phyloP scores from a whole-genome alignment of 345 rosid species.

The Arabidopsis suecica region DNA sequence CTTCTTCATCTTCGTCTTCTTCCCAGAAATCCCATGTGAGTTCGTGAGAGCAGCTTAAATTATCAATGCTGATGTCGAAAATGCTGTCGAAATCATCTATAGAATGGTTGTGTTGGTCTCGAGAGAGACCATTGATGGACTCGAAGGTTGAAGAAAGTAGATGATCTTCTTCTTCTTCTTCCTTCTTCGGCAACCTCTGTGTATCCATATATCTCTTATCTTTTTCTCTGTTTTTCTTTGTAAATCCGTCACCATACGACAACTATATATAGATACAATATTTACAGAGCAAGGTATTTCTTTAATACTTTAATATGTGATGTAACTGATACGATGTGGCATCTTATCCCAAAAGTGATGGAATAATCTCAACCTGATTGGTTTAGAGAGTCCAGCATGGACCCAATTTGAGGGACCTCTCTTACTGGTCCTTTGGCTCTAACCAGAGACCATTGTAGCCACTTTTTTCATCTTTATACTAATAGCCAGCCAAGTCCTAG shows the following conservation, averaged over 20 bases:
- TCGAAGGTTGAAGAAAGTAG: conserved; percentile 27
- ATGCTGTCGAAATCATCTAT: conserved; percentile 28
- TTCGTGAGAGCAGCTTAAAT: conserved; percentile 50
- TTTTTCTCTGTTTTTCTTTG: conserved; percentile 36
- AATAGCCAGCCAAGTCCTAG: conserved; percentile 31
- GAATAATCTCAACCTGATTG: conserved; percentile 38
- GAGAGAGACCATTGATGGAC: conserved; percentile 13
- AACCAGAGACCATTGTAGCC: conserved; percentile 20
- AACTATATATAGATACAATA: conserved; percentile 20
- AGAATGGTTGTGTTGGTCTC: neutral
- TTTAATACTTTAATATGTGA: conserved; percentile 1
- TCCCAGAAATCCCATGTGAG: conserved; percentile 40
- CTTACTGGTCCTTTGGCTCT: conserved; percentile 39
- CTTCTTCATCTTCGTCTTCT: conserved; percentile 37
- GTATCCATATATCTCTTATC: conserved; percentile 45
- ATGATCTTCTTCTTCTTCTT: conserved; percentile 43
- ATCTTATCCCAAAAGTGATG: conserved; percentile 47
- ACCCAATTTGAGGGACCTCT: conserved; percentile 36
- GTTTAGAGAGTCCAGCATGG: conserved; percentile 44
- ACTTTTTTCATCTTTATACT: conserved; percentile 8
- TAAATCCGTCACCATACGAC: conserved; percentile 24
- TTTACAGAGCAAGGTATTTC: neutral
- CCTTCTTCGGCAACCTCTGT: conserved; percentile 41
- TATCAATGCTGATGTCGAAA: conserved; percentile 27
- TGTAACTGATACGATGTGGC: conserved; percentile 39